Base-by-base conservation (phyloP, 345 rosid species). In the Gossypium herbaceum region DNA sequence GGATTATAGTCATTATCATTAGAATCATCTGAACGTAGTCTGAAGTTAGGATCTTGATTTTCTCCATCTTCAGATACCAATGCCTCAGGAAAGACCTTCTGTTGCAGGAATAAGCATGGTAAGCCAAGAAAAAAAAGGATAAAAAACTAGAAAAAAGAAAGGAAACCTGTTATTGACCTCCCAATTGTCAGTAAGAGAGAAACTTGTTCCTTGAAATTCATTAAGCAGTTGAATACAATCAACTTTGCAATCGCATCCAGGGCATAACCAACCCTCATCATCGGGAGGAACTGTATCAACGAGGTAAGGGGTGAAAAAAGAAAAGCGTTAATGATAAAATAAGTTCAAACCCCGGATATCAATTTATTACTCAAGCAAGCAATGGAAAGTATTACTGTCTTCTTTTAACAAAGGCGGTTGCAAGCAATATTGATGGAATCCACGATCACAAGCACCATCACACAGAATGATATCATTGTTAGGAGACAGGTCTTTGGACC, bases 261-360 rank as follows among this genome's bases (percentile, higher is more conserved):
- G 98, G 82, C 99, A 95, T 79, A 95, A 83, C 99, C 99, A 95
- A 84, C 92, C 87, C 83, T 93, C 93, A 57, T 91, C 98, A 79
- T 77, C 99, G 2, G 97, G 96, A 68, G 99, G 99, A 85, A 95
- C 99, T 95, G 84, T 43, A 80, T 71, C 16, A 22, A 22, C 20
- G 48, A 15, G 64, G 77, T 62, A 75, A 27, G 76, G 62, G 77
- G 71, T 9, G 62, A 59, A 56, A 58, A 75, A 75, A 43, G 41
- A 13, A 72, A 50, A 56, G 71, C 50, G 82, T 47, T 58, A 43
- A 50, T 45, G 58, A 71, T 7, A 76, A 63, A 22, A 80, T 52
- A 78, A 52, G 61, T 58, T 0, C 69, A 68, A 45, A 73, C 41
- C 48, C 55, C 56, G 2, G 13, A 39, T 50, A 59, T 29, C 48